Percentiles rank a stretch among this genome's conserved stretches.
phyloP scores from a whole-genome alignment of 2,329 filamentous ascomycete species.

The Trichophyton mentagrophytes region DNA sequence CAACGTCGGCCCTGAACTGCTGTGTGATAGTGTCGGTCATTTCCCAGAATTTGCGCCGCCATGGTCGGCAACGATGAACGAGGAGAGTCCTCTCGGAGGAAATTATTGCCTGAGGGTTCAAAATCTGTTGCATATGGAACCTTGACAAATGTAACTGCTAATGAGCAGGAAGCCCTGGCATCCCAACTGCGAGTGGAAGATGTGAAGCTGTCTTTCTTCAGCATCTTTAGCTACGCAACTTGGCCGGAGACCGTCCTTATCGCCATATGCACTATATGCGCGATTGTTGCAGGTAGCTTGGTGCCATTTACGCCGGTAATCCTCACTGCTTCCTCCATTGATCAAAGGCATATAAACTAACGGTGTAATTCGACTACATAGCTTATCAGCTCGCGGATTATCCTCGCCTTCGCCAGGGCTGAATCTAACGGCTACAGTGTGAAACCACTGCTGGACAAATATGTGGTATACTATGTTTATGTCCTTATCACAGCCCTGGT shows the following conservation, averaged over 20 bases:
- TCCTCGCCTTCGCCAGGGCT: neutral
- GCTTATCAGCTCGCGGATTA: neutral
- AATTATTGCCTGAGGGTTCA: neutral
- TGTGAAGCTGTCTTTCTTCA: neutral
- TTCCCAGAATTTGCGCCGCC: neutral
- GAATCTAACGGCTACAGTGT: neutral
- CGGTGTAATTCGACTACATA: neutral
- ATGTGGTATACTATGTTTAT: conserved; percentile 57
- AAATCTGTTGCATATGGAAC: neutral
- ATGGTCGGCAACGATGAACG: neutral
- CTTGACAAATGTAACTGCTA: neutral
- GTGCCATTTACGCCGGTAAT: neutral
- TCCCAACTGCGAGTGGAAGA: neutral
- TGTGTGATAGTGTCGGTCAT: neutral
- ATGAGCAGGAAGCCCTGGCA: neutral
- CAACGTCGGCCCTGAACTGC: neutral
- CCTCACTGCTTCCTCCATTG: neutral
- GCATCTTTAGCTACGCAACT: neutral
- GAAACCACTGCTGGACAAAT: neutral
- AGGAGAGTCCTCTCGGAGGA: neutral
- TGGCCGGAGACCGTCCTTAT: neutral
- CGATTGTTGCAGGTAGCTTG: neutral
- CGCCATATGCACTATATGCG: neutral
- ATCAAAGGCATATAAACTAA: neutral
- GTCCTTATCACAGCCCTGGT: conserved; percentile 60